Evolutionary conservation across 139 green algal genomes (phyloP).

Genomic region (Chlamydomonas sp.): DNA sequence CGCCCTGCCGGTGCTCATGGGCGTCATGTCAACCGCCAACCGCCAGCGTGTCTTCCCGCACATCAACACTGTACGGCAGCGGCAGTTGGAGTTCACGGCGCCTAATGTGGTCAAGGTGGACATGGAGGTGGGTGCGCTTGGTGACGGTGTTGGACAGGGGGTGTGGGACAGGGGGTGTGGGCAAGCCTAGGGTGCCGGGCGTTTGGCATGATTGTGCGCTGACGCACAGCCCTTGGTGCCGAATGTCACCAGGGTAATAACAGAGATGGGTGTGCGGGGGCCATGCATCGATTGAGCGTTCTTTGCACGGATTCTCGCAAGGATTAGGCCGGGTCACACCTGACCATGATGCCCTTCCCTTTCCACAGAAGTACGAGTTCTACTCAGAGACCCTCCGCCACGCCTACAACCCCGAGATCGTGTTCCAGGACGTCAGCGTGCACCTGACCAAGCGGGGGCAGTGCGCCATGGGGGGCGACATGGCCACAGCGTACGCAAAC

Average conservation of each 20-base stretch:
- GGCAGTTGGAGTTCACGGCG: background rate
- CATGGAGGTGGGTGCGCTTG: background rate
- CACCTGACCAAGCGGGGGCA: background rate
- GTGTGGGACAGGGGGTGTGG: background rate
- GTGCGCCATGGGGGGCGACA: slow-evolving; percentile 10
- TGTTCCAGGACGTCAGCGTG: background rate
- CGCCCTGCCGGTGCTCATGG: background rate
- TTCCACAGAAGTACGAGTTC: background rate
- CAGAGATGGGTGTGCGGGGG: too few relatives aligned
- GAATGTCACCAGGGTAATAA: too few relatives aligned
- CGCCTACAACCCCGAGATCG: background rate
- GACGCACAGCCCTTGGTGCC: too few relatives aligned
- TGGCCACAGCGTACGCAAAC: background rate
- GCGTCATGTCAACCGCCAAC: background rate
- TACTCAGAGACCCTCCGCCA: background rate
- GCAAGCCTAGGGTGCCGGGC: background rate
- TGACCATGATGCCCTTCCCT: too few relatives aligned
- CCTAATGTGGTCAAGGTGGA: background rate
- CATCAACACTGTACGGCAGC: background rate
- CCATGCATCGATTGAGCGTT: too few relatives aligned
- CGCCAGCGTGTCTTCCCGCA: background rate
- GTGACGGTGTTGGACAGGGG: background rate
- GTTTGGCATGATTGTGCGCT: too few relatives aligned
- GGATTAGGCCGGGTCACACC: too few relatives aligned
- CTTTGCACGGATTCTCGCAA: too few relatives aligned